phyloP scores from a whole-genome alignment of 345 rosid species.

The rapeseed (Brassica napus) region Da-Ae NC_063443.1:16240001-16240500 shows the following conservation, averaged over 20 bases:
- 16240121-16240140: conserved; percentile 30
- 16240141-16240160: not conserved
- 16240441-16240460: conserved; percentile 9
- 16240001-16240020: conserved; percentile 45
- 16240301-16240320: conserved; percentile 43
- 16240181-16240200: conserved; percentile 19
- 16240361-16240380: not conserved
- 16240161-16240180: not conserved
- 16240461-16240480: not conserved
- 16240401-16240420: conserved; percentile 1
- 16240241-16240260: conserved; percentile 97
- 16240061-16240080: not conserved
- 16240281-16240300: conserved; percentile 93
- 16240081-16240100: conserved; percentile 33
- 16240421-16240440: not conserved
- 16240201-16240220: conserved; percentile 35
- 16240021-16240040: conserved; percentile 45
- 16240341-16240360: not conserved
- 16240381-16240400: not conserved
- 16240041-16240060: not conserved
- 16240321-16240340: conserved; percentile 12
- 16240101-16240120: conserved; percentile 21
- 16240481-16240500: not conserved
- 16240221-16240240: conserved; percentile 86
- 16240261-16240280: conserved; percentile 76